These are phyloP conservation scores for Ochromonas danica DNA, from an alignment of 108 stramenopile genomes.

Conservation along the genomic window DNA sequence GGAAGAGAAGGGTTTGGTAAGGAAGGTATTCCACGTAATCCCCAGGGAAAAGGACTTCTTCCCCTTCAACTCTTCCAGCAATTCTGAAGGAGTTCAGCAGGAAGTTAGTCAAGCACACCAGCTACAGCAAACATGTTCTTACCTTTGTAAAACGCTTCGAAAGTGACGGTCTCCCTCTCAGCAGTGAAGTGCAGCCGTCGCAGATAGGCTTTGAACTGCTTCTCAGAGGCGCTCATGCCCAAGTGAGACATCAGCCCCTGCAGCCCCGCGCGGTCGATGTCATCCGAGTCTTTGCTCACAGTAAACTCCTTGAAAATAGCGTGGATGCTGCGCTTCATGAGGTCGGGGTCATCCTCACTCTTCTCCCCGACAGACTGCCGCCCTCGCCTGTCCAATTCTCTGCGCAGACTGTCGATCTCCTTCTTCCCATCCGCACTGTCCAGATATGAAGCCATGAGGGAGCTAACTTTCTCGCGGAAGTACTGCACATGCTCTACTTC, in stretches of 20 bases:
- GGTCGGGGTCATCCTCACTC: neutral
- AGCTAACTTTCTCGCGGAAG: neutral
- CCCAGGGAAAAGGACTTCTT: neutral
- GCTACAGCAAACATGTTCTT: too few relatives aligned
- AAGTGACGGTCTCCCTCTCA: neutral
- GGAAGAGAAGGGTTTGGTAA: too few relatives aligned
- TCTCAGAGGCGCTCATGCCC: neutral
- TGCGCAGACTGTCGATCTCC: constrained; percentile 4
- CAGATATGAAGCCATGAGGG: neutral
- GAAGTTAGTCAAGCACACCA: too few relatives aligned
- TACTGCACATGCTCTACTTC: neutral
- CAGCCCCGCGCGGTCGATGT: neutral
- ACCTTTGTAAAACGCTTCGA: neutral
- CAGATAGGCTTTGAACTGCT: neutral
- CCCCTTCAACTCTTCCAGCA: neutral
- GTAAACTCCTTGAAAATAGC: neutral
- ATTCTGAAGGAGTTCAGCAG: too few relatives aligned
- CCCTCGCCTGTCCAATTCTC: neutral
- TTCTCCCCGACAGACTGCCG: neutral
- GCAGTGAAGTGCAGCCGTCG: neutral
- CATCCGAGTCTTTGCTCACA: too few relatives aligned
- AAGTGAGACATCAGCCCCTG: neutral
- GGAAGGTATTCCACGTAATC: too few relatives aligned
- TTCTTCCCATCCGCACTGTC: neutral
- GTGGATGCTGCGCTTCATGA: neutral